Evolutionary conservation across 768 basidiomycete species (phyloP), one percentile per base, ranked within the genome.

Genomic region (Gyrodon lividus): DNA sequence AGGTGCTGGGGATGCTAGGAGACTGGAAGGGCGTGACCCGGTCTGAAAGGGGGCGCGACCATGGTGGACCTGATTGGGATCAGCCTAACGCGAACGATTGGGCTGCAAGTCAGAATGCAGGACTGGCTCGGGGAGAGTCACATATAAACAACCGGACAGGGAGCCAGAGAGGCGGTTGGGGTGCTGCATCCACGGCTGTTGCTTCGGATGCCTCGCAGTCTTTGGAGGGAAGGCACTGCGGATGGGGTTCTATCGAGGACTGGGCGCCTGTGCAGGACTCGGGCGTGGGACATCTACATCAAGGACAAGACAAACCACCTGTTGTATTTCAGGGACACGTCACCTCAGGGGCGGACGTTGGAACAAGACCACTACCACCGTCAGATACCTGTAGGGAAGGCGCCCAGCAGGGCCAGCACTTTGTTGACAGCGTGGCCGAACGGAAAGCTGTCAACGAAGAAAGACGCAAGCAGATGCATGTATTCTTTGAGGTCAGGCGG

Each of bases 401-500:
- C 6, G 40, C 57, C 17, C 62, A 65, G 33, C 48, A 68, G 5
- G 40, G 56, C 17, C 62, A 65, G 33, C 48, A 68, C 2, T 80
- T 82, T 52, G 75, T 79, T 12, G 81, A 83, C 41, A 60, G 65
- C 16, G 67, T 79, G 26, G 79, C 80, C 3, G 68, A 63, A 14
- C 70, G 70, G 48, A 62, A 72, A 46, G 69, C 69, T 1, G 74
- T 65, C 9, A 65, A 70, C 50, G 70, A 70, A 14, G 70, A 71
- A 30, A 72, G 74, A 20, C 76, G 66, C 43, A 63, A 56, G 46
- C 57, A 69, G 46, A 80, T 84, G 80, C 74, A 81, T 58, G 26
- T 51, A 19, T 84, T 84, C 56, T 78, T 72, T 45, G 69, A 78
- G 67, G 82, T 79, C 57, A n/a, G n/a, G n/a, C n/a, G 16, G 74